Base-by-base conservation (phyloP, 2,329 filamentous ascomycete species). In the Sporothrix sp. region DNA sequence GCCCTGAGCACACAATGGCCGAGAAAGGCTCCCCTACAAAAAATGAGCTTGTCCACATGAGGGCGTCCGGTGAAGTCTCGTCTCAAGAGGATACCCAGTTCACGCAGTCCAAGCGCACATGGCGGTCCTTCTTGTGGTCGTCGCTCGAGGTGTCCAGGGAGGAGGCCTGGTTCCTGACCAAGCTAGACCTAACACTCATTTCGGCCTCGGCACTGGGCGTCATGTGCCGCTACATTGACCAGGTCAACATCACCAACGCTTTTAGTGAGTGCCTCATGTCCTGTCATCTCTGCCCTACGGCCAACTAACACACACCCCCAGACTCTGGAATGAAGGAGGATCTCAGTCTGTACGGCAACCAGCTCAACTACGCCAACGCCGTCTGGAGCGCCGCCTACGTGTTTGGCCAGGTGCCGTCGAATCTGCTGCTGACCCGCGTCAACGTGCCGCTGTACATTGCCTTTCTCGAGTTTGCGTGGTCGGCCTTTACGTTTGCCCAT, bases 41-140 rank as follows among this genome's bases (percentile, higher is more conserved):
- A 23, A 20, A 37, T 13, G 44, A 37, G 23, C 4, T 46, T 20
- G 33, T 37, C 44, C 18, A 28, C 33, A 28, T 25, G 16, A 28
- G n/a, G n/a, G n/a, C 44, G 27, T 20, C 44, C 5, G 45, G 23
- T n/a, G 45, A 48, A 3, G 35, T 38, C 3, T 38, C 35, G 3
- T 38, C 35, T 1, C 23, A 39, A 4, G 25, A 37, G 10, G 43
- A 45, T 2, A 14, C 16, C 13, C 28, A 30, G 20, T 20, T 35
- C 7, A 42, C 35, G 7, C 76, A 55, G 72, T 78, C 16, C 63
- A 77, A 63, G 73, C 79, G 57, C 18, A 61, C 59, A 0, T 61
- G 60, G 60, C 56, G 50, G 43, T 59, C 59, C 1, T 59, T 51
- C 27, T 25, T 61, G 42, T 61, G 59, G 60, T 61, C 59, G 2